phyloP scores from a whole-genome alignment of 2,329 filamentous ascomycete genomes.

The Epichloe sylvatica region DNA sequence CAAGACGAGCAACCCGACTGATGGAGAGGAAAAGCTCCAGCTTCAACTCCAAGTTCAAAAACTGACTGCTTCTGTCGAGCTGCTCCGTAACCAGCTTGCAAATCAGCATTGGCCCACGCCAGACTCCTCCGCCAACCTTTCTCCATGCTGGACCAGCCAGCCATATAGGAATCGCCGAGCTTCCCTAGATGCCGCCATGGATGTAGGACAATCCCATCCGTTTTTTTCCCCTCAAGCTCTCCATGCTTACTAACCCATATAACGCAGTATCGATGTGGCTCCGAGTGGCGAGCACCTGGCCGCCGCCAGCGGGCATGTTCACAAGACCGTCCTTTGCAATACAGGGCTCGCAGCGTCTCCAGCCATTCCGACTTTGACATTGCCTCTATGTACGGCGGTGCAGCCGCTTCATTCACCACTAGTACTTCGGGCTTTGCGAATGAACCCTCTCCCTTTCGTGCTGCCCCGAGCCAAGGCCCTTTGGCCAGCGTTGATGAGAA shows the following conservation, averaged over 20 bases:
- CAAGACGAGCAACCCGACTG: background rate
- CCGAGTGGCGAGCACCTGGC: constrained; percentile 6
- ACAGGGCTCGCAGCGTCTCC: constrained; percentile 32
- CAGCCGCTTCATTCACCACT: constrained; percentile 16
- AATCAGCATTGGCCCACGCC: background rate
- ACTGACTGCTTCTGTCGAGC: background rate
- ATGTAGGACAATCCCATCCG: constrained; percentile 1
- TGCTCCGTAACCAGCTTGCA: background rate
- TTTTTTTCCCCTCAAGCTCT: background rate
- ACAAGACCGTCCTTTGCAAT: constrained; percentile 18
- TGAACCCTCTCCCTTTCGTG: constrained; percentile 18
- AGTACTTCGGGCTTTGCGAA: constrained; percentile 10
- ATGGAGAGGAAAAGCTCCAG: background rate
- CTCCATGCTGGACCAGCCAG: background rate
- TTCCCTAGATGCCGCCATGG: constrained; percentile 1
- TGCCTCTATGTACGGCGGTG: background rate
- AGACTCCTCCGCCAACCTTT: background rate
- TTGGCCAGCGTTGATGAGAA: constrained; percentile 26
- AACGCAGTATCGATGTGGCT: background rate
- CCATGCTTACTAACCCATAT: background rate
- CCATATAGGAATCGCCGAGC: background rate
- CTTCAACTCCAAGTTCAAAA: background rate
- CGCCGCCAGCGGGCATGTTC: constrained; percentile 15
- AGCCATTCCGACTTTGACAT: constrained; percentile 25
- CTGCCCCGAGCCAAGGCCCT: constrained; percentile 17